These are phyloP conservation scores for Noccaea caerulescens DNA, from an alignment of 345 rosid genomes.

Conservation along the genomic window DNA sequence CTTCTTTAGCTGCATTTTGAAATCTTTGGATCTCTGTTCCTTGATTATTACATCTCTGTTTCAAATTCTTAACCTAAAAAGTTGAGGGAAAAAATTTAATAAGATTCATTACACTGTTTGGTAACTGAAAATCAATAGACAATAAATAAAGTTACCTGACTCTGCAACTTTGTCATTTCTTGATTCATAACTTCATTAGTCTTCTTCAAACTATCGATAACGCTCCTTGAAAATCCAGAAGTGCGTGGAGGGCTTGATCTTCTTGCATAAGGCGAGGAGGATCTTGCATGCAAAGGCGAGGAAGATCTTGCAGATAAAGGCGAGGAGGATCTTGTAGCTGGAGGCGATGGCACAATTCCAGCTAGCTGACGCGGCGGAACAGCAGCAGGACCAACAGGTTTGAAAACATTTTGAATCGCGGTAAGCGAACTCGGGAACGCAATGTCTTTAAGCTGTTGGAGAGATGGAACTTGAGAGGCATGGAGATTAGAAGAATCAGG, in stretches of 20 bases:
- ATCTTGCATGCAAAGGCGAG: slow-evolving; percentile 47
- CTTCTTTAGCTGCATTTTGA: slow-evolving; percentile 51
- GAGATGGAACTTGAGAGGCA: slow-evolving; percentile 80
- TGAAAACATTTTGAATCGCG: slow-evolving; percentile 67
- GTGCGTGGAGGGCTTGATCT: slow-evolving; percentile 81
- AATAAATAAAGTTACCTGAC: slow-evolving; percentile 55
- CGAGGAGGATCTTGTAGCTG: slow-evolving; percentile 43
- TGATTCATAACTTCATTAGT: slow-evolving; percentile 83
- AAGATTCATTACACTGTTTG: neutral
- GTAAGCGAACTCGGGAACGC: slow-evolving; percentile 72
- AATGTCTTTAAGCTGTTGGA: slow-evolving; percentile 67
- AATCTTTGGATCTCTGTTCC: slow-evolving; percentile 61
- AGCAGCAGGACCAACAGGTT: slow-evolving; percentile 46
- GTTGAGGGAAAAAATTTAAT: neutral
- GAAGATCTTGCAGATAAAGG: slow-evolving; percentile 51
- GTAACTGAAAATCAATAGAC: neutral
- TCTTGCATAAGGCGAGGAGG: slow-evolving; percentile 52
- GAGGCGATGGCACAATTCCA: slow-evolving; percentile 35
- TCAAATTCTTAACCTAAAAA: slow-evolving; percentile 65
- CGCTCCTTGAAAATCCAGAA: slow-evolving; percentile 67
- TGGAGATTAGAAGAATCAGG: slow-evolving; percentile 54
- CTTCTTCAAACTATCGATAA: slow-evolving; percentile 86
- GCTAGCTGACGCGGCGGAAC: slow-evolving; percentile 26
- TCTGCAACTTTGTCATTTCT: slow-evolving; percentile 73
- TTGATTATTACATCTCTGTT: slow-evolving; percentile 66